Base-by-base conservation (phyloP, 371 early-diverging fungal genomes). In the Nematocida ironsii region DNA sequence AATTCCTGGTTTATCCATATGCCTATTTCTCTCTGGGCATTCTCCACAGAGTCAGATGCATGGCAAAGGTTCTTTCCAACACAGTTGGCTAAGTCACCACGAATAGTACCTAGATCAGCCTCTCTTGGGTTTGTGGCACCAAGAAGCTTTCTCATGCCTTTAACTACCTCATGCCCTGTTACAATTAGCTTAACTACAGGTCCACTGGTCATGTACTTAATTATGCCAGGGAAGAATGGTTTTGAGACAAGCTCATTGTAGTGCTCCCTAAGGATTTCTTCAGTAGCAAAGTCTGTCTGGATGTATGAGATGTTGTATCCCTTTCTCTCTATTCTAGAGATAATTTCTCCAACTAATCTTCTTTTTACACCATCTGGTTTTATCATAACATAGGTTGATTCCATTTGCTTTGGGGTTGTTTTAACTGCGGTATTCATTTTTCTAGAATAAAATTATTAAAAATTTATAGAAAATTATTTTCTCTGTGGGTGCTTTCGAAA, bases 31-130 rank as follows among this genome's bases (percentile, higher is more conserved):
- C 90, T 91, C 89, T 95, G 91, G 82, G 96, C 98, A 87, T 89
- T 91, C 89, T 96, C 97, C 80, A 94, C 94, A 72, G 93, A 88
- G 91, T 98, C 98, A 82, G 94, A 93, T 78, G 97, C 98, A 91
- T 98, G 98, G 91, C 94, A 92, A 86, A 97, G 90, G 92, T 98
- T 98, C 86, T 91, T 91, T 78, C 87, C 84, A 55, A 72, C 69
- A 55, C 74, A 57, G n/a, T 86, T 82, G 86, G 92, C 91, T 88
- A 91, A 95, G 90, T 98, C 98, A 85, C 96, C 98, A 89, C 99
- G 93, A 91, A 98, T 97, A 89, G 96, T 95, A 85, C 99, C 99
- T 81, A 95, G 93, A 74, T 89, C 90, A 82, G 94, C 93, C 86
- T 91, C 91, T 85, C 93, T 89, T 85, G 91, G 91, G 87, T 91